A percentile compares a stretch with the other conserved stretches of the same genome.
phyloP scores from a whole-genome alignment of 2,329 filamentous ascomycete species.

The Elsinoe australis region DNA sequence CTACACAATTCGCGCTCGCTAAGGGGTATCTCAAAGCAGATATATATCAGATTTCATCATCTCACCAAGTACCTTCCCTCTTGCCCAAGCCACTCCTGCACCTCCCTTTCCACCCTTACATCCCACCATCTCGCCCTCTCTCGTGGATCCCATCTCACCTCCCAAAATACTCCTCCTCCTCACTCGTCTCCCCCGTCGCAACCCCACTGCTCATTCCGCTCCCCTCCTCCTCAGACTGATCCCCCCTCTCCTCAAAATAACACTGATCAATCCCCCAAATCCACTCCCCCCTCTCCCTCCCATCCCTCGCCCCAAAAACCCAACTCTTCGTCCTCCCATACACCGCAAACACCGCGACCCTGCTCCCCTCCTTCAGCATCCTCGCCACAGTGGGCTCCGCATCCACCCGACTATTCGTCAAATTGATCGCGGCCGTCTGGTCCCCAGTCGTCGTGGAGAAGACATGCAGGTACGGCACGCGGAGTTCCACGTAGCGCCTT shows the following conservation, averaged over 20 bases:
- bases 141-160: not conserved
- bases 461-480: slow-evolving; percentile 84
- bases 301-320: slow-evolving; percentile 81
- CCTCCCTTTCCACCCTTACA: not conserved
- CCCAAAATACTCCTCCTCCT: slow-evolving; percentile 14
- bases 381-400: slow-evolving; percentile 81
- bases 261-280: slow-evolving; percentile 90
- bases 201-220: slow-evolving; percentile 22
- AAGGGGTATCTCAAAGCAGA: not conserved
- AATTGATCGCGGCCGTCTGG: slow-evolving; percentile 79
- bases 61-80: no score
- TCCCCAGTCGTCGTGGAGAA: slow-evolving; percentile 80
- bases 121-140: not conserved
- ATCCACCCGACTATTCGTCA: slow-evolving; percentile 85
- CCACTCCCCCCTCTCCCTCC: slow-evolving; percentile 94
- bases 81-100: not conserved
- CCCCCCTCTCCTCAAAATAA: slow-evolving; percentile 41
- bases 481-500: slow-evolving; percentile 84
- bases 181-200: slow-evolving; percentile 2
- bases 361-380: slow-evolving; percentile 51
- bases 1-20: not conserved
- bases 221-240: slow-evolving; percentile 22
- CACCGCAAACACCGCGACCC: slow-evolving; percentile 68
- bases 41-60: not conserved
- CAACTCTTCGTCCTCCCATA: slow-evolving; percentile 94